Percentiles rank a stretch among this genome's conserved stretches.
These are phyloP conservation scores for Lachnellula occidentalis DNA, from an alignment of 2,329 filamentous ascomycete genomes.

Conservation along the genomic window DNA sequence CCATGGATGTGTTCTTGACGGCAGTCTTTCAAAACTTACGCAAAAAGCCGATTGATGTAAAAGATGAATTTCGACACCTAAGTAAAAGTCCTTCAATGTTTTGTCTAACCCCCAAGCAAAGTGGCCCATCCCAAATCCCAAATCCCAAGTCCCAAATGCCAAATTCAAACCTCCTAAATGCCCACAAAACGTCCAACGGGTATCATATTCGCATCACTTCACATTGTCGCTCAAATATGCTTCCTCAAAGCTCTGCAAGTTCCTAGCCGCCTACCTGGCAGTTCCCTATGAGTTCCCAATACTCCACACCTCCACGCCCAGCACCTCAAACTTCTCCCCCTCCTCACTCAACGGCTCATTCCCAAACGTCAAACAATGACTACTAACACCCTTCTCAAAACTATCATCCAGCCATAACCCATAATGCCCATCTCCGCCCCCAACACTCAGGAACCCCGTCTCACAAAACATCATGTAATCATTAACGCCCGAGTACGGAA, in stretches of 20 bases:
- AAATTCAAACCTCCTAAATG: not conserved
- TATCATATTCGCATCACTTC: constrained; percentile 6
- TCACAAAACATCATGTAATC: constrained; percentile 97
- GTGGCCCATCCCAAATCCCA: not conserved
- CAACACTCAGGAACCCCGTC: constrained; percentile 74
- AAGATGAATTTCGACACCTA: not conserved
- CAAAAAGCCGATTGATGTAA: too few species aligned
- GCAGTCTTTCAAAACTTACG: not conserved
- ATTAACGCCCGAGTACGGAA: constrained; percentile 91
- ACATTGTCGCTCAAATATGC: not conserved
- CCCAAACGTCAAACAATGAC: constrained; percentile 82
- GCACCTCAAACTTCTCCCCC: constrained; percentile 82
- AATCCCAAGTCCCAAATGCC: not conserved
- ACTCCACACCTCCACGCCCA: constrained; percentile 92
- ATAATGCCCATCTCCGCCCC: constrained; percentile 83
- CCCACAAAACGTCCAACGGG: constrained; percentile 2
- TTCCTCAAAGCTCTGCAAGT: not conserved
- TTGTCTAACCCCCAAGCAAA: not conserved
- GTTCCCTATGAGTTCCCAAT: constrained; percentile 52
- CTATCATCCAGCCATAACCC: constrained; percentile 89
- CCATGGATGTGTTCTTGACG: not conserved
- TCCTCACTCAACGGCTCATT: constrained; percentile 93
- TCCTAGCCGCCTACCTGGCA: not conserved
- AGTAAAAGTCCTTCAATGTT: not conserved
- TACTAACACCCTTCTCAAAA: constrained; percentile 78